Conservation (phyloP, 2,329 filamentous ascomycete genomes). For the Aurifilum marmelostoma region DNA sequence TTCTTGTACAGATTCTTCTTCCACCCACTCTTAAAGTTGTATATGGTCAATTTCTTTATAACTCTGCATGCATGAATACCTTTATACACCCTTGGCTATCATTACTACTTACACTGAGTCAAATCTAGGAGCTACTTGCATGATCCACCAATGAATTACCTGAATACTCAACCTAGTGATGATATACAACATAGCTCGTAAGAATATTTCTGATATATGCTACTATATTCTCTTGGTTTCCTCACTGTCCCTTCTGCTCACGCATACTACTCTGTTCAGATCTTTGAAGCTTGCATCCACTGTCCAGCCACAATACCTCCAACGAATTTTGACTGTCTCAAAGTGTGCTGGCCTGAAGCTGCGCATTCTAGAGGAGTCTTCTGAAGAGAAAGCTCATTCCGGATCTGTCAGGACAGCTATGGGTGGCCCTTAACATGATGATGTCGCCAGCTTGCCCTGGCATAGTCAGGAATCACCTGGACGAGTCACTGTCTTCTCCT, state of each 20-base stretch:
- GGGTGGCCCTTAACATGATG: not conserved
- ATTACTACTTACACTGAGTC: not conserved
- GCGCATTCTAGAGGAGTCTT: not conserved
- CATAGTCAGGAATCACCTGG: not conserved
- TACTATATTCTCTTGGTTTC: not conserved
- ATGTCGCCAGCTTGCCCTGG: not conserved
- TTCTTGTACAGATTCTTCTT: not conserved
- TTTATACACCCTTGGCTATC: not conserved
- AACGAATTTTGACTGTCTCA: not conserved
- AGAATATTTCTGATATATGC: not conserved
- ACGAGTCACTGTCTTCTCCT: not conserved
- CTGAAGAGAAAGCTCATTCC: not conserved
- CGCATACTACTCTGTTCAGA: not conserved
- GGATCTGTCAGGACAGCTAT: not conserved
- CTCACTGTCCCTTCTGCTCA: not conserved
- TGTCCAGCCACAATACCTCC: not conserved
- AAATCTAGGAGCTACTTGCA: not conserved
- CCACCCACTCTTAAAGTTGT: not conserved
- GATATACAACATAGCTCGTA: not conserved
- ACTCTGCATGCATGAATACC: not conserved
- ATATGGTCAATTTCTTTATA: not conserved
- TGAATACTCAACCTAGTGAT: too few species aligned
- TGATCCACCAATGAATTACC: not conserved
- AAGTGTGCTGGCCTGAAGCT: not conserved
- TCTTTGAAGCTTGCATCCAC: not conserved